phyloP scores from a whole-genome alignment of 176 grass and related monocot species.

The Ensete ventricosum region DNA sequence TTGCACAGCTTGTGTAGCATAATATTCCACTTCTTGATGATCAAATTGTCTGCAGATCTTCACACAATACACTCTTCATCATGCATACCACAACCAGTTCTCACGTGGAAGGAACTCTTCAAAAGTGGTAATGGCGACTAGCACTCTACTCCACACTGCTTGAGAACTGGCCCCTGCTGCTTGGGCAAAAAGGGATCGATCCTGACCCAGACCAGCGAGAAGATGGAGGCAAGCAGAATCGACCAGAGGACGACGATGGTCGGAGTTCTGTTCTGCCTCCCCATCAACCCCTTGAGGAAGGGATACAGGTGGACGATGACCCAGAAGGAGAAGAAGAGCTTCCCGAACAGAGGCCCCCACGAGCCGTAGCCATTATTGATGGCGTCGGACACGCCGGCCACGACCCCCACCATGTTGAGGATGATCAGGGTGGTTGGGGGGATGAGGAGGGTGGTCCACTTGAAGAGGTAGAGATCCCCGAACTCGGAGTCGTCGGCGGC shows the following conservation, averaged over 20 bases:
- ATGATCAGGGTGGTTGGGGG: conserved; percentile 87
- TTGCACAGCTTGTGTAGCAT: too few relatives aligned
- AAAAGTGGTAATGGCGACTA: neutral
- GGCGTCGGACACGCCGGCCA: conserved; percentile 84
- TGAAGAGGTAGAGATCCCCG: conserved; percentile 93
- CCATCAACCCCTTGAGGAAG: conserved; percentile 93
- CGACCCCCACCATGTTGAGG: conserved; percentile 96
- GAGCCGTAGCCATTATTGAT: conserved; percentile 89
- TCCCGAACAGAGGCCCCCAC: conserved; percentile 85
- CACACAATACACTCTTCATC: too few relatives aligned
- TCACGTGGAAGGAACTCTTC: neutral
- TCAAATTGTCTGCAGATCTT: too few relatives aligned
- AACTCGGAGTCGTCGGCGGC: conserved; percentile 52
- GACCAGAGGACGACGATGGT: conserved; percentile 95
- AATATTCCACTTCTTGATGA: too few relatives aligned
- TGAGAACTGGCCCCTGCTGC: conserved; percentile 60
- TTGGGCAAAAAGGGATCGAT: conserved; percentile 96
- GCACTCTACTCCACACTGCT: conserved; percentile 82
- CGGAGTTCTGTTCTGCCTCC: conserved; percentile 74
- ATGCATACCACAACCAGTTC: neutral
- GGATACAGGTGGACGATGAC: conserved; percentile 94
- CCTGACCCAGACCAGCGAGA: conserved; percentile 91
- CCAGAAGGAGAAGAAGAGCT: conserved; percentile 98
- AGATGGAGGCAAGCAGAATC: conserved; percentile 84
- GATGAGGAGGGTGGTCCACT: conserved; percentile 78